Evolutionary conservation across 805 yeast species (phyloP).

Genomic region (Saturnispora serradocipensis): DNA sequence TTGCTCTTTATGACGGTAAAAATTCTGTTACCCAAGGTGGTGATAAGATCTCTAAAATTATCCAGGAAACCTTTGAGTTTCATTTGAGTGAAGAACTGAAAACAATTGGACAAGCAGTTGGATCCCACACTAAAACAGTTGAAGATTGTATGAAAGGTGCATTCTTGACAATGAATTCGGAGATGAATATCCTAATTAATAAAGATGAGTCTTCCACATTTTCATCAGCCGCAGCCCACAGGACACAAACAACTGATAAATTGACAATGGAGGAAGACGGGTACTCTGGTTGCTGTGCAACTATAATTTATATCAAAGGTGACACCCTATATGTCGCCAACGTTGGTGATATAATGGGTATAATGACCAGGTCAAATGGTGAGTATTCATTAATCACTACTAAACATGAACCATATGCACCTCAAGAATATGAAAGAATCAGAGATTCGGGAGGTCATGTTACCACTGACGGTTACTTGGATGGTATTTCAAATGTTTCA

Average conservation of each 20-base stretch:
- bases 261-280: constrained; percentile 57
- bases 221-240: constrained; percentile 41
- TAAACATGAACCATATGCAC: constrained; percentile 75
- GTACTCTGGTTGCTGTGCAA: constrained; percentile 74
- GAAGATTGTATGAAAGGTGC: constrained; percentile 76
- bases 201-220: constrained; percentile 35
- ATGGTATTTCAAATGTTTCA: constrained; percentile 74
- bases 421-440: constrained; percentile 74
- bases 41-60: constrained; percentile 58
- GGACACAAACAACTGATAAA: constrained; percentile 42
- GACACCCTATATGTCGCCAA: constrained; percentile 70
- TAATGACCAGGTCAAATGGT: constrained; percentile 73
- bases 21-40: constrained; percentile 46
- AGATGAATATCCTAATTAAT: constrained; percentile 55
- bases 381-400: constrained; percentile 64
- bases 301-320: constrained; percentile 71
- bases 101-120: constrained; percentile 27
- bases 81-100: constrained; percentile 61
- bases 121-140: constrained; percentile 38
- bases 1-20: constrained; percentile 83
- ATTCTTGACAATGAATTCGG: constrained; percentile 71
- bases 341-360: constrained; percentile 82
- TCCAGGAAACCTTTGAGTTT: constrained; percentile 63
- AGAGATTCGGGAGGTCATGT: constrained; percentile 90
- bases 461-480: constrained; percentile 73